Evolutionary conservation across 768 basidiomycete genomes (phyloP), one percentile per base, ranked within the genome.

Genomic region (Boletus rubescentipes): DNA sequence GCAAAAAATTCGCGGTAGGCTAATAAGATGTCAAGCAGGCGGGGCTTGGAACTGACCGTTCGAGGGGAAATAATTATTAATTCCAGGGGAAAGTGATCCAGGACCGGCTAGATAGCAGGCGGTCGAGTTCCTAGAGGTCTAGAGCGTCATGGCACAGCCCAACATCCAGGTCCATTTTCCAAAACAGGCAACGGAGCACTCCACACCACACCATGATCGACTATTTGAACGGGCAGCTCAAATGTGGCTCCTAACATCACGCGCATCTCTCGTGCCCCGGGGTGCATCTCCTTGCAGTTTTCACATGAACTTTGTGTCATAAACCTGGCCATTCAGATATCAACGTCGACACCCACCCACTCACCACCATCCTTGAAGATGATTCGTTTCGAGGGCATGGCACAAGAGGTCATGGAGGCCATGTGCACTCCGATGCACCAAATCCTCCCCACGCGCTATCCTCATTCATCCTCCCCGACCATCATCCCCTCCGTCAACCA

Each of bases 391-490:
- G 87, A 90, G 68, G 80, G 77, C 51, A 74, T 90, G 56, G 78
- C 87, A 12, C 81, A 83, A 29, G 88, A 89, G 62, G 86, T 90
- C 45, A 83, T 87, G 79, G 85, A 89, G 67, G 85, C 89, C 8
- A 88, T 91, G 84, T 89, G 87, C 73, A 91, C 88, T 0, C 89
- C 89, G 0, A 89, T 91, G 89, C 88, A 91, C 71, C 79, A 80
- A 58, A 81, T 91, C 63, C 74, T 89, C 12, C 77, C 73, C 9
- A 49, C 79, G 31, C 70, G 47, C n/a, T 57, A 68, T 46, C 61
- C 64, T 8, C 43, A 48, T 18, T 36, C 56, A 4, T 44, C 62
- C 5, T 58, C 68, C 3, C 64, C 55, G 14, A 37, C 61, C 5
- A 60, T 64, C 5, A 60, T 64, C 38, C 53, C 58, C 9, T 56